Percentiles rank a stretch among this genome's conserved stretches.
Evolutionary conservation across 257 asterid genomes (phyloP).

Genomic region (Solanum ossicruentum): DNA sequence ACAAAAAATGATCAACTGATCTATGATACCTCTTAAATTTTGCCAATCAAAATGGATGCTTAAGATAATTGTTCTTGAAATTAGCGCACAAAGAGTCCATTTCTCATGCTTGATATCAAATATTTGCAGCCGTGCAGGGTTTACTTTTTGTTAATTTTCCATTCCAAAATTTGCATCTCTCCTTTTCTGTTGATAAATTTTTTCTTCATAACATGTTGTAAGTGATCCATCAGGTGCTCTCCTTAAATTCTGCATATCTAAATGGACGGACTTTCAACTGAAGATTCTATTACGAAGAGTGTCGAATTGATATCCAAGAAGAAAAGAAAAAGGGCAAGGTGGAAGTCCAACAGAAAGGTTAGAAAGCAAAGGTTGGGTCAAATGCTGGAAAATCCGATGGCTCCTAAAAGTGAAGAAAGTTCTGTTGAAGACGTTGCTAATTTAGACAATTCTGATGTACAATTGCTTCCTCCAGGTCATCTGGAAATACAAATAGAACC

Average conservation of each 20-base stretch:
- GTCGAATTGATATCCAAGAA: constrained; percentile 1
- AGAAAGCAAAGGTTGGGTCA: constrained; percentile 14
- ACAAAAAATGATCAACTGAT: not conserved
- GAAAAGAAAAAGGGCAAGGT: constrained; percentile 2
- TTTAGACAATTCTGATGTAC: not conserved
- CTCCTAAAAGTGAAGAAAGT: not conserved
- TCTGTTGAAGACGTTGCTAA: constrained; percentile 1
- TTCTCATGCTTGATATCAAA: not conserved
- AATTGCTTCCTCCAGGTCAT: constrained; percentile 1
- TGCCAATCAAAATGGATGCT: not conserved
- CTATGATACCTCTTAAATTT: not conserved
- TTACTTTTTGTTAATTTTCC: not conserved
- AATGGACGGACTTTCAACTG: constrained; percentile 5
- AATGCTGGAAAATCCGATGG: constrained; percentile 8
- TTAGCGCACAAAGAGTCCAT: not conserved
- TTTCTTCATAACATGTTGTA: not conserved
- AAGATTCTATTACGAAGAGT: not conserved
- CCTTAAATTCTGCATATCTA: not conserved
- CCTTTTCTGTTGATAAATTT: not conserved
- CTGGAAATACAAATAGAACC: constrained; percentile 9
- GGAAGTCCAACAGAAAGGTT: constrained; percentile 5
- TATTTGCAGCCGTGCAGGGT: not conserved
- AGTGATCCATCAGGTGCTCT: not conserved
- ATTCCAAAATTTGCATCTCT: not conserved
- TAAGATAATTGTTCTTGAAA: not conserved